A percentile compares a stretch with the other conserved stretches of the same genome.
These are phyloP conservation scores for Anisodus acutangulus DNA, from an alignment of 257 asterid species.

Conservation along the genomic window DNA sequence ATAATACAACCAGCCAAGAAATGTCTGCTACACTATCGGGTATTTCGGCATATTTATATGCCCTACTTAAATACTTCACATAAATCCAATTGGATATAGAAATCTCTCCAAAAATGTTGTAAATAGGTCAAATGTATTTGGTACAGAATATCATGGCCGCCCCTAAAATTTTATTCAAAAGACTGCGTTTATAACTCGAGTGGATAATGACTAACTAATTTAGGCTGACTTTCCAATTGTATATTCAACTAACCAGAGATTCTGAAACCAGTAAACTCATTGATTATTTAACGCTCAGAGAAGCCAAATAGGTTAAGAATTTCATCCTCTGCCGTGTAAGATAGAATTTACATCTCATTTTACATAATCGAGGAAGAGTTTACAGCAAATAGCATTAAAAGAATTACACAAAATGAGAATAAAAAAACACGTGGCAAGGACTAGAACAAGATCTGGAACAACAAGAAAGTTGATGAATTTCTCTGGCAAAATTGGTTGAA, in stretches of 20 bases:
- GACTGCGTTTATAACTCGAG: not conserved
- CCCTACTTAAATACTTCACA: no score
- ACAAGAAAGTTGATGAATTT: conserved; percentile 31
- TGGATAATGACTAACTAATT: conserved; percentile 1
- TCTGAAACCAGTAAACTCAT: not conserved
- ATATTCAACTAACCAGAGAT: not conserved
- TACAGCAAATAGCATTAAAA: conserved; percentile 31
- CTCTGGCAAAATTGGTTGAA: conserved; percentile 29
- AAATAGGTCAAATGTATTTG: not conserved
- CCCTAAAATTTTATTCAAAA: not conserved
- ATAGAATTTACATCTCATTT: conserved; percentile 46
- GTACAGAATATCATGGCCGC: not conserved
- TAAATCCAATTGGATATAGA: not conserved
- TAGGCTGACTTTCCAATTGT: not conserved
- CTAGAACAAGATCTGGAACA: conserved; percentile 39
- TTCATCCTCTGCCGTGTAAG: conserved; percentile 39
- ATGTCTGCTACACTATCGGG: not conserved
- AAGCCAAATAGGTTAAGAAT: conserved; percentile 35
- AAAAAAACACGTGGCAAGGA: conserved; percentile 40
- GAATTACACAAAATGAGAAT: conserved; percentile 31
- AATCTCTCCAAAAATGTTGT: not conserved
- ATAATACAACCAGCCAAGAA: not conserved
- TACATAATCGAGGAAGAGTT: conserved; percentile 35
- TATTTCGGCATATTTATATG: not conserved
- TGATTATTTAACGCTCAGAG: conserved; percentile 11